These are phyloP conservation scores for Cytospora piceae DNA, from an alignment of 2,329 filamentous ascomycete genomes.

Conservation along the genomic window DNA sequence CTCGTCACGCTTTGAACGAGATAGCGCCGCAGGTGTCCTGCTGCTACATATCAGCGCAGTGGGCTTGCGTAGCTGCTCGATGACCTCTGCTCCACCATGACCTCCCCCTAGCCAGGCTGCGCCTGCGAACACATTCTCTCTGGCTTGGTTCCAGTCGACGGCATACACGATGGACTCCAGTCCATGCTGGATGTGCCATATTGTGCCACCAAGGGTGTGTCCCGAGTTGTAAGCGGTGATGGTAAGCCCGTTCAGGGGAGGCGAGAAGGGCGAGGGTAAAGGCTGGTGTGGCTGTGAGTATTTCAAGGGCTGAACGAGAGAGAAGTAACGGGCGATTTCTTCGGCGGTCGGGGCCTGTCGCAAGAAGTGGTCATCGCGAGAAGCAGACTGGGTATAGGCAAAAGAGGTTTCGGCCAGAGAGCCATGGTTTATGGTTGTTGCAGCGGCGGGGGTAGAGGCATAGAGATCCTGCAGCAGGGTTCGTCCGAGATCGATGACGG, in stretches of 20 bases:
- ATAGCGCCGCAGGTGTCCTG: slow-evolving; percentile 71
- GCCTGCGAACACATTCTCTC: slow-evolving; percentile 91
- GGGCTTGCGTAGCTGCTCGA: slow-evolving; percentile 89
- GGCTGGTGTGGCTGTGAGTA: slow-evolving; percentile 97
- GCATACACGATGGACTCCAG: slow-evolving; percentile 97
- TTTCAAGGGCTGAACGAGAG: slow-evolving; percentile 86
- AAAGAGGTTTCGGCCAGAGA: slow-evolving; percentile 70
- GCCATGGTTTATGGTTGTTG: slow-evolving; percentile 76
- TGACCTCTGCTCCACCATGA: slow-evolving; percentile 78
- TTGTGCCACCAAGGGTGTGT: slow-evolving; percentile 93
- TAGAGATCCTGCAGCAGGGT: slow-evolving; percentile 93
- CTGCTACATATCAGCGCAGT: slow-evolving; percentile 94
- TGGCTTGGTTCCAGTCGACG: slow-evolving; percentile 97
- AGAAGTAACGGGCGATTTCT: slow-evolving; percentile 92
- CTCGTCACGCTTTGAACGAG: slow-evolving; percentile 81
- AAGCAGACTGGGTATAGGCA: slow-evolving; percentile 55
- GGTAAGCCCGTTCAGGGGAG: slow-evolving; percentile 85
- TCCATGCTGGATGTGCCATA: slow-evolving; percentile 98
- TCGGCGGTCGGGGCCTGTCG: slow-evolving; percentile 75
- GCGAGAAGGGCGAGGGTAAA: slow-evolving; percentile 81
- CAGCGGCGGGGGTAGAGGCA: slow-evolving; percentile 82
- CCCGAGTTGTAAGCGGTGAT: slow-evolving; percentile 97
- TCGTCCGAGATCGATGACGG: slow-evolving; percentile 89
- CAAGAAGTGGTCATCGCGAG: slow-evolving; percentile 59
- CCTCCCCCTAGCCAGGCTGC: slow-evolving; percentile 88